These are phyloP conservation scores for Paraphaeosphaeria minitans DNA, from an alignment of 2,329 filamentous ascomycete species.

Conservation along the genomic window DNA sequence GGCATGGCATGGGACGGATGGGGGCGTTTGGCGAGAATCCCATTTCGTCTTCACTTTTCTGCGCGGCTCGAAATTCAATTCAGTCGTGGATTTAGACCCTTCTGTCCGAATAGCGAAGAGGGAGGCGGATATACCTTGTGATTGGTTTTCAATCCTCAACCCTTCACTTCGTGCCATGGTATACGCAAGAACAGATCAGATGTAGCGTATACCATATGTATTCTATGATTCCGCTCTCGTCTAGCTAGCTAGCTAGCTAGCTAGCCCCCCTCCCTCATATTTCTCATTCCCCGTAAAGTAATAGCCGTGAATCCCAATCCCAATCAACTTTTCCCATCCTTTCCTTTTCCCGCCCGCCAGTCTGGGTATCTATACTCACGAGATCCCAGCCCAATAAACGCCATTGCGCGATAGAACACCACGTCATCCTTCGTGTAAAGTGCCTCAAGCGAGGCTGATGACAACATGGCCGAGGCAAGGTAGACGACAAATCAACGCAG, in stretches of 20 bases:
- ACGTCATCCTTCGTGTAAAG: not conserved
- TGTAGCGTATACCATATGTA: not conserved
- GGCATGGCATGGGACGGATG: slow-evolving; percentile 4
- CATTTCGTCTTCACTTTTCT: not conserved
- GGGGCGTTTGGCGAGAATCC: slow-evolving; percentile 5
- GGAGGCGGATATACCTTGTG: slow-evolving; percentile 12
- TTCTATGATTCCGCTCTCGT: not conserved
- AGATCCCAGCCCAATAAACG: not conserved
- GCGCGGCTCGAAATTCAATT: not conserved
- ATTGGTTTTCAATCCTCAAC: not conserved
- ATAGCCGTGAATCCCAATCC: not conserved
- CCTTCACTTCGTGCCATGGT: no score
- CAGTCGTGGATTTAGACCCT: slow-evolving; percentile 4
- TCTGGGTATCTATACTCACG: slow-evolving; percentile 7
- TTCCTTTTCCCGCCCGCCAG: not conserved
- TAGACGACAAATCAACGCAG: no score
- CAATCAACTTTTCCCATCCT: not conserved
- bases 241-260: not conserved
- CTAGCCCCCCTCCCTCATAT: not conserved
- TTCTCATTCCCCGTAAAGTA: not conserved
- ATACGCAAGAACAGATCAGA: no score
- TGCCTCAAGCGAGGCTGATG: not conserved
- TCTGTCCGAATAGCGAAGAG: slow-evolving; percentile 4
- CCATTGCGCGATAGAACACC: not conserved
- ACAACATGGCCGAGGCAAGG: not conserved